Evolutionary conservation across 83 land plant species (phyloP).

Genomic region (Picea mariana): DNA sequence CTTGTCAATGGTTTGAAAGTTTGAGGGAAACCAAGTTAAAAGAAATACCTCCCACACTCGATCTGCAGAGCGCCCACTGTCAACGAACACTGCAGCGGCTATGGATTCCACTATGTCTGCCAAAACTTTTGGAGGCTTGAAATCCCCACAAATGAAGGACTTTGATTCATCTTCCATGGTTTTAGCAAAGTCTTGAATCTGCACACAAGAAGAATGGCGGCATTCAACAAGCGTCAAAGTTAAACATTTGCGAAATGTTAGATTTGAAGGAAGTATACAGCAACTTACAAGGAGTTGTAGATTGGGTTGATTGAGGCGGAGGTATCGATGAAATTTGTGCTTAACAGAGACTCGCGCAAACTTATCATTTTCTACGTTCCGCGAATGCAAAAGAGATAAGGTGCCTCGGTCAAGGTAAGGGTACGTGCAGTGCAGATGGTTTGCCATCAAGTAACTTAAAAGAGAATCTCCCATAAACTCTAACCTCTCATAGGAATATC

Average conservation of each 20-base stretch:
- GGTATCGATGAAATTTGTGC: constrained; percentile 18
- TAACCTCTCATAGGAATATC: constrained; percentile 1
- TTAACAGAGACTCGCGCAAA: constrained; percentile 19
- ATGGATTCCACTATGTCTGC: too few relatives aligned
- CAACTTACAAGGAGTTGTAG: not conserved
- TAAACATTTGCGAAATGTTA: not conserved
- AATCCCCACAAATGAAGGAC: too few relatives aligned
- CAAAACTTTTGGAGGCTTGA: too few relatives aligned
- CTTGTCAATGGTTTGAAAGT: too few relatives aligned
- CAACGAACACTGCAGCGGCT: too few relatives aligned
- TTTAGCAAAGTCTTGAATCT: too few relatives aligned
- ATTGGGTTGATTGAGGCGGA: not conserved
- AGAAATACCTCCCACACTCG: too few relatives aligned
- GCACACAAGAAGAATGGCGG: not conserved
- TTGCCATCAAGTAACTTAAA: constrained; percentile 8
- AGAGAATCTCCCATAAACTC: constrained; percentile 28
- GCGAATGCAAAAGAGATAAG: constrained; percentile 18
- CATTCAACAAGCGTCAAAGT: not conserved
- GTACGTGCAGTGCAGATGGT: constrained; percentile 11
- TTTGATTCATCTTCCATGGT: too few relatives aligned
- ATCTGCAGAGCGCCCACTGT: too few relatives aligned
- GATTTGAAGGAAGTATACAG: not conserved
- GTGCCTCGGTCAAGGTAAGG: constrained; percentile 14
- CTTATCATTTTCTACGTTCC: constrained; percentile 19
- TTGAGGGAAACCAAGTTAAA: too few relatives aligned